phyloP scores from a whole-genome alignment of 73 alveolate genomes.

The Blepharisma stoltei region DNA sequence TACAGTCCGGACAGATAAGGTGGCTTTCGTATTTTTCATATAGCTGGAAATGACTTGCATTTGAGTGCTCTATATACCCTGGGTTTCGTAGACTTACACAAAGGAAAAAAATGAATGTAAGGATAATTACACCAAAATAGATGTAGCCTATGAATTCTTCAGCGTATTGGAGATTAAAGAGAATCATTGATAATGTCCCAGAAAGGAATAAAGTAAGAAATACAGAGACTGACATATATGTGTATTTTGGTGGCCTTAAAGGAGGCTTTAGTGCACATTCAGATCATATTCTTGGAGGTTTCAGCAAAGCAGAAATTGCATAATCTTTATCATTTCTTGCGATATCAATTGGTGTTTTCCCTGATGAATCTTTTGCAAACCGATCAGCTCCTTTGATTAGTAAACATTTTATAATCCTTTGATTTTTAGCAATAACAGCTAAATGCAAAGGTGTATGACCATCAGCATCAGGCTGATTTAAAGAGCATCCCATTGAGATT shows the following conservation, averaged over 20 bases:
- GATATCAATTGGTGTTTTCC: slow-evolving; percentile 18
- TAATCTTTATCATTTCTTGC: slow-evolving; percentile 8
- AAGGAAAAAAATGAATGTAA: not conserved
- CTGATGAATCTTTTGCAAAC: not conserved
- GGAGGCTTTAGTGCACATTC: slow-evolving; percentile 22
- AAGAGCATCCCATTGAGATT: not conserved
- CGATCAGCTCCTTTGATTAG: slow-evolving; percentile 30
- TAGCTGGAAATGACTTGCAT: not conserved
- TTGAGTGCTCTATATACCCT: slow-evolving; percentile 7
- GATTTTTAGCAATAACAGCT: slow-evolving; percentile 20
- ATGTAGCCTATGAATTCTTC: not conserved
- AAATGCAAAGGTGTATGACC: slow-evolving; percentile 36
- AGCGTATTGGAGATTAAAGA: not conserved
- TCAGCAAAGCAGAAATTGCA: not conserved
- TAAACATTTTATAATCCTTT: not conserved
- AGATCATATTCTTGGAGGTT: not conserved
- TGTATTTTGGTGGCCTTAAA: not conserved
- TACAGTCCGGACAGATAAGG: slow-evolving; percentile 21
- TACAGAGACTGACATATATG: not conserved
- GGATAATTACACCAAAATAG: not conserved
- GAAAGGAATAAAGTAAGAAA: not conserved
- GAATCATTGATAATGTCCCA: slow-evolving; percentile 17
- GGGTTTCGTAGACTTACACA: not conserved
- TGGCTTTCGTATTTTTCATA: not conserved
- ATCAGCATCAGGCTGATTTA: not conserved